These are phyloP conservation scores for Quambalaria eucalypti DNA, from an alignment of 1,284 basidiomycete genomes.

Conservation along the genomic window DNA sequence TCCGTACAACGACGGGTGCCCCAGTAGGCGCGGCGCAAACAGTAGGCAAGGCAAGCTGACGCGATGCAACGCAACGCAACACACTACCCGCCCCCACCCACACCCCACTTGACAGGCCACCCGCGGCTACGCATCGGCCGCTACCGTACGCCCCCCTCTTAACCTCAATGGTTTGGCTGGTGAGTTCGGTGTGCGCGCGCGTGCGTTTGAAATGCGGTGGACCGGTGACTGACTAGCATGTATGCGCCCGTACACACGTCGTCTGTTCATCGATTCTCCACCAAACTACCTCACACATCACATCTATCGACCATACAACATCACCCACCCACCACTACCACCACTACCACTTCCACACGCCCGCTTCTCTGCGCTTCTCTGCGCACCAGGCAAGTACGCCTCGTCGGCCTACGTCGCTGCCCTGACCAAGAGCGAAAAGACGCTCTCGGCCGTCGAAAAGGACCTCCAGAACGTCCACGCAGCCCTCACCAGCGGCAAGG, in stretches of 20 bases:
- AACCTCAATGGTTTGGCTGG: conserved; percentile 40
- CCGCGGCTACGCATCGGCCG: conserved; percentile 42
- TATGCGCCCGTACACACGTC: not conserved
- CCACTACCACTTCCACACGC: not conserved
- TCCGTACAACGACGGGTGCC: not conserved
- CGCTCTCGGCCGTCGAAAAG: conserved; percentile 47
- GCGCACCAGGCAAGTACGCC: conserved; percentile 77
- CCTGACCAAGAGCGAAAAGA: conserved; percentile 58
- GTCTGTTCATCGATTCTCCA: no score
- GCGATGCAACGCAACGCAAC: not conserved
- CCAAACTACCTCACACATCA: no score
- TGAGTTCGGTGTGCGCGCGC: conserved; percentile 6
- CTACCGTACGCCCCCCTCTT: conserved; percentile 29
- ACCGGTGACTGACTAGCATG: no score
- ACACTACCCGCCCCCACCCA: conserved; percentile 7
- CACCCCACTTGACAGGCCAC: conserved; percentile 18
- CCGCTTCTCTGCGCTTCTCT: not conserved
- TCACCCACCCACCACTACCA: not conserved
- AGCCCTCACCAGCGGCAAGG: conserved; percentile 30
- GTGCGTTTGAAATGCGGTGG: not conserved
- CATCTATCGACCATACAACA: not conserved
- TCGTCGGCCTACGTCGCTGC: conserved; percentile 87
- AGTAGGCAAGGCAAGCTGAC: not conserved
- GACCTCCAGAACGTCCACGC: conserved; percentile 58
- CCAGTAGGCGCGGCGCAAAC: not conserved